phyloP scores from a whole-genome alignment of 2,329 filamentous ascomycete species.

The Hymenotorrendiella dingleyae region DNA sequence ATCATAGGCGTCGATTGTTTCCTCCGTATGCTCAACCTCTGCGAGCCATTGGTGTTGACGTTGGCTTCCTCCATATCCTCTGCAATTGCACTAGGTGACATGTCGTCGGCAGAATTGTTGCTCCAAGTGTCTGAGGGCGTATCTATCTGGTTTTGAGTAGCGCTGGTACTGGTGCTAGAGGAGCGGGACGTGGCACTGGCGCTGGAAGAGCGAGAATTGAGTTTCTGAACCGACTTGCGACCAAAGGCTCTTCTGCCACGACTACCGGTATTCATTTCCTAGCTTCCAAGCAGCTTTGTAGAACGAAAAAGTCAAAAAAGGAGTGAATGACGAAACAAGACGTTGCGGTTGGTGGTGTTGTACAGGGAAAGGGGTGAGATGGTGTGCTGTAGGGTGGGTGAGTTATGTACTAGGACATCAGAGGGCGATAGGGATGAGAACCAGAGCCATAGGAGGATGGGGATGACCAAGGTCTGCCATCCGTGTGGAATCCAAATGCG shows the following conservation, averaged over 20 bases:
- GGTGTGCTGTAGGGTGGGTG: too few relatives aligned
- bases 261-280: slow-evolving; percentile 7
- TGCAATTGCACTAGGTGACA: slow-evolving; percentile 15
- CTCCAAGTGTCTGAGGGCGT: slow-evolving; percentile 20
- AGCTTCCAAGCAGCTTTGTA: too few relatives aligned
- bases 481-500: too few relatives aligned
- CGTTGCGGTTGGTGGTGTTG: too few relatives aligned
- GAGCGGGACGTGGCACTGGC: slow-evolving; percentile 17
- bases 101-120: slow-evolving; percentile 16
- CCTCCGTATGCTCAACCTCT: slow-evolving; percentile 33
- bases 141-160: slow-evolving; percentile 15
- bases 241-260: slow-evolving; percentile 2
- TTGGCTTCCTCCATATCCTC: slow-evolving; percentile 13
- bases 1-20: slow-evolving; percentile 63
- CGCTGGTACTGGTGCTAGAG: slow-evolving; percentile 20
- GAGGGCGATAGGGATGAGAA: too few relatives aligned
- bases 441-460: too few relatives aligned
- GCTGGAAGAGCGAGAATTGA: too few relatives aligned
- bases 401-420: too few relatives aligned
- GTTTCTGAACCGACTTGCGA: slow-evolving; percentile 1
- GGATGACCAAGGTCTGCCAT: too few relatives aligned
- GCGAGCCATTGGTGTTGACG: slow-evolving; percentile 18
- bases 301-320: too few relatives aligned
- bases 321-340: neutral
- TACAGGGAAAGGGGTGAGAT: neutral